Conservation (phyloP, 2,329 filamentous ascomycete genomes). For the Diaporthe helianthi region DNA sequence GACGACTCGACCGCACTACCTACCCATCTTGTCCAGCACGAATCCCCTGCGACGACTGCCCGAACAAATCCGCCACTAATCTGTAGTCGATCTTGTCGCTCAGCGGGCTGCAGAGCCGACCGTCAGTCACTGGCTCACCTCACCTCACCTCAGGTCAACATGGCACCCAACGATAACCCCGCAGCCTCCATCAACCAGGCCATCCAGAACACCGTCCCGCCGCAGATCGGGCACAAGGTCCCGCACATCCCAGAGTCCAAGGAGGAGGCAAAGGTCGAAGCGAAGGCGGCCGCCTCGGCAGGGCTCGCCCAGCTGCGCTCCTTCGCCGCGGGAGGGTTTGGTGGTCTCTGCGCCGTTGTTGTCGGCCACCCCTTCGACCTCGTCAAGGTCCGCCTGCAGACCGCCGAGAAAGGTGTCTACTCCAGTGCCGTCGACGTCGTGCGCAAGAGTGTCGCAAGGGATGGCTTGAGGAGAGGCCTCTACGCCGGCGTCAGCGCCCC, state of each 20-base stretch:
- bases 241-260: conserved; percentile 54
- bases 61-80: not conserved
- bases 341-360: conserved; percentile 90
- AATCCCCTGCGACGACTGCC: not conserved
- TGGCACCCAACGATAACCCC: conserved; percentile 36
- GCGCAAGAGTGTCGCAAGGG: conserved; percentile 82
- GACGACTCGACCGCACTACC: not conserved
- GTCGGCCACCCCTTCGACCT: conserved; percentile 97
- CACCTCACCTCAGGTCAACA: not conserved
- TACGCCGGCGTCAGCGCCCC: conserved; percentile 98
- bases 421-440: conserved; percentile 90
- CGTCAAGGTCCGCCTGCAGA: conserved; percentile 97
- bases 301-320: conserved; percentile 71
- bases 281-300: conserved; percentile 49
- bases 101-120: not conserved
- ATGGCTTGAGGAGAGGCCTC: conserved; percentile 80
- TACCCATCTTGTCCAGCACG: not conserved
- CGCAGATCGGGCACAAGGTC: conserved; percentile 47
- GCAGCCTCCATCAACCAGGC: conserved; percentile 44
- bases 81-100: no score
- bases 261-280: conserved; percentile 52
- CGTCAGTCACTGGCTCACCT: no score
- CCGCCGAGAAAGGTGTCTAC: conserved; percentile 92
- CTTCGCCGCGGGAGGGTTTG: conserved; percentile 87
- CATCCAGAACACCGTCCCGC: conserved; percentile 43